Conservation (phyloP, 371 early-diverging fungal species). For the Rhizopus microsporus region DNA sequence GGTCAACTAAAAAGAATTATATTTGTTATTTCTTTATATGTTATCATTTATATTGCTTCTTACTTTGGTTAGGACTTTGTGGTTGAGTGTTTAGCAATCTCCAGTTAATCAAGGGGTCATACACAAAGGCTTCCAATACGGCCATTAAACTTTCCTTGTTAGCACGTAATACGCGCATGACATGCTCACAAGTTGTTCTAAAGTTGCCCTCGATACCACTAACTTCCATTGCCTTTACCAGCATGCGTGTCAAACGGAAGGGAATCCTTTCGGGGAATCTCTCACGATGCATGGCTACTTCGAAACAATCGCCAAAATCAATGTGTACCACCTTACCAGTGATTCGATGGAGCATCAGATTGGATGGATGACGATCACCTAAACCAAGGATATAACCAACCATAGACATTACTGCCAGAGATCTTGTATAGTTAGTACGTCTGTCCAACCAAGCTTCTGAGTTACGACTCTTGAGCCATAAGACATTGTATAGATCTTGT, state of each 20-base stretch:
- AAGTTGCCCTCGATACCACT: constrained; percentile 96
- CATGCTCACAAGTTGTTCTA: constrained; percentile 93
- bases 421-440: constrained; percentile 95
- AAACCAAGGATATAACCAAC: constrained; percentile 98
- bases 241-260: constrained; percentile 98
- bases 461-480: constrained; percentile 96
- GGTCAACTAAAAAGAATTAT: constrained; percentile 30
- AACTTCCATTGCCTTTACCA: constrained; percentile 97
- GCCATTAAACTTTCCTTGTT: constrained; percentile 98
- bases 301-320: constrained; percentile 99
- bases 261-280: constrained; percentile 98
- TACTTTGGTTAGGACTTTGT: constrained; percentile 45
- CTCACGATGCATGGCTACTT: constrained; percentile 96
- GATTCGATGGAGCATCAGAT: constrained; percentile 92
- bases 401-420: constrained; percentile 98
- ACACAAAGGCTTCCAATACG: constrained; percentile 97
- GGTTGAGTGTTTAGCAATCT: constrained; percentile 54
- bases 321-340: constrained; percentile 98
- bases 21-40: neutral
- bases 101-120: constrained; percentile 98
- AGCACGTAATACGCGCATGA: constrained; percentile 94
- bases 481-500: constrained; percentile 91
- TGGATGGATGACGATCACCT: constrained; percentile 98
- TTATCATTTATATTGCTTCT: constrained; percentile 12
- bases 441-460: constrained; percentile 97